Conservation (phyloP, 306 rosid genomes). For the Gillenia trifoliata region DNA sequence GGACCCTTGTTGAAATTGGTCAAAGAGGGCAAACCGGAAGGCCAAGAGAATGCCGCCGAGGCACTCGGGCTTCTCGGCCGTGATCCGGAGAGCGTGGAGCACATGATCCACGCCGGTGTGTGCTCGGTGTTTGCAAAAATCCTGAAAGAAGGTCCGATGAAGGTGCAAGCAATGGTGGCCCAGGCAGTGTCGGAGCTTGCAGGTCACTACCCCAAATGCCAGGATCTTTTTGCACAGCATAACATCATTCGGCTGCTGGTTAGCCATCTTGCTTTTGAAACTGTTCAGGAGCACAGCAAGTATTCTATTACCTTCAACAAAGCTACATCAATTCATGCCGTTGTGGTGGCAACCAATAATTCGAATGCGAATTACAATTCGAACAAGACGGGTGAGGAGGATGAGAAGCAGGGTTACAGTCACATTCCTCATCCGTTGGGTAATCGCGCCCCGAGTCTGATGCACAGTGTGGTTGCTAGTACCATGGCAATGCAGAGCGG, state of each 20-base stretch:
- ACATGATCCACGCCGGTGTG: conserved; percentile 60
- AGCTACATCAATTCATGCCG: conserved; percentile 72
- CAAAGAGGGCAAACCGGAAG: conserved; percentile 70
- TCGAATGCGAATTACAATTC: background rate
- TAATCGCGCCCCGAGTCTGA: conserved; percentile 33
- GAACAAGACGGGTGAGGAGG: conserved; percentile 20
- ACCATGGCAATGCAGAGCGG: conserved; percentile 55
- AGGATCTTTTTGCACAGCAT: conserved; percentile 82
- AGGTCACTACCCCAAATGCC: conserved; percentile 60
- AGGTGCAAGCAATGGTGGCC: conserved; percentile 65
- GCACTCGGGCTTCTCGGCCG: conserved; percentile 71
- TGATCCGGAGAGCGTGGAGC: conserved; percentile 66
- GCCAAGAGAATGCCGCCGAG: conserved; percentile 70
- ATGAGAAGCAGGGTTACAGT: conserved; percentile 21
- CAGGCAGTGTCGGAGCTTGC: conserved; percentile 80
- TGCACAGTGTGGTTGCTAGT: conserved; percentile 59
- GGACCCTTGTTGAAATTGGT: conserved; percentile 59
- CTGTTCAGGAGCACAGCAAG: conserved; percentile 85
- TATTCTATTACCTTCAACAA: conserved; percentile 53
- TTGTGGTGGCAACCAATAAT: conserved; percentile 55
- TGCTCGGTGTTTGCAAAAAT: conserved; percentile 62
- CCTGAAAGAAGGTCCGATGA: conserved; percentile 86
- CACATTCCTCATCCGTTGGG: conserved; percentile 56
- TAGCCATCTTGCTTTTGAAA: conserved; percentile 85
- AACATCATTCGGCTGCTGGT: conserved; percentile 74